These are phyloP conservation scores for Hygrocybe punicea DNA, from an alignment of 768 basidiomycete species.

Conservation along the genomic window DNA sequence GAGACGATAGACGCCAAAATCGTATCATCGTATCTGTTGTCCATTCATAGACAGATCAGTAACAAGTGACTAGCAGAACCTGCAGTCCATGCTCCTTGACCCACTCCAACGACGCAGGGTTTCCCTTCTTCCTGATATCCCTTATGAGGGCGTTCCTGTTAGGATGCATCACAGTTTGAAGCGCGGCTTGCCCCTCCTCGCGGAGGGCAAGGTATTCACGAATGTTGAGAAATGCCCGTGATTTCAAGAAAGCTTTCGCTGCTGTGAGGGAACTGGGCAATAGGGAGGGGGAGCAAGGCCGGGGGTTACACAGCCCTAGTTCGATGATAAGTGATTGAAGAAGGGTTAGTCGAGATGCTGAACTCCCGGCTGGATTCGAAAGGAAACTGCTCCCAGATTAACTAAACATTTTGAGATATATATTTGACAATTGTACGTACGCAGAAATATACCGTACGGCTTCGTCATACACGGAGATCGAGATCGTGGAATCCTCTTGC, in stretches of 20 bases:
- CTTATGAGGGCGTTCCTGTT: constrained; percentile 59
- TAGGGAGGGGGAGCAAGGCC: constrained; percentile 24
- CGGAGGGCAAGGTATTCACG: constrained; percentile 69
- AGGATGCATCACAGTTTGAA: constrained; percentile 60
- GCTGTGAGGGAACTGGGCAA: constrained; percentile 61
- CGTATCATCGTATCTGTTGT: neutral
- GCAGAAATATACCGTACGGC: constrained; percentile 59
- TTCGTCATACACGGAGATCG: constrained; percentile 49
- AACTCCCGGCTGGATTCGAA: constrained; percentile 44
- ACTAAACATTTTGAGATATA: neutral
- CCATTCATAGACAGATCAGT: constrained; percentile 22
- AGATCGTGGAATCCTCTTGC: constrained; percentile 35
- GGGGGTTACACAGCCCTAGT: constrained; percentile 49
- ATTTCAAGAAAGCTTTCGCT: constrained; percentile 65
- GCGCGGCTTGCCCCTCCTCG: constrained; percentile 56
- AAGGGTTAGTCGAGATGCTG: constrained; percentile 52
- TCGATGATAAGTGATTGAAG: constrained; percentile 75
- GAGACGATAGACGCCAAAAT: neutral
- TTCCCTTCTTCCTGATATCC: constrained; percentile 49
- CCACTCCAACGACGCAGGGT: constrained; percentile 47
- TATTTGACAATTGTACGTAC: constrained; percentile 40
- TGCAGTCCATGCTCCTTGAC: constrained; percentile 63
- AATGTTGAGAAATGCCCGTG: constrained; percentile 66
- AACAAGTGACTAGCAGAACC: constrained; percentile 58
- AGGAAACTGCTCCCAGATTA: constrained; percentile 42